phyloP scores from a whole-genome alignment of 148 eudicot genomes.

The Camellia japonica region DNA sequence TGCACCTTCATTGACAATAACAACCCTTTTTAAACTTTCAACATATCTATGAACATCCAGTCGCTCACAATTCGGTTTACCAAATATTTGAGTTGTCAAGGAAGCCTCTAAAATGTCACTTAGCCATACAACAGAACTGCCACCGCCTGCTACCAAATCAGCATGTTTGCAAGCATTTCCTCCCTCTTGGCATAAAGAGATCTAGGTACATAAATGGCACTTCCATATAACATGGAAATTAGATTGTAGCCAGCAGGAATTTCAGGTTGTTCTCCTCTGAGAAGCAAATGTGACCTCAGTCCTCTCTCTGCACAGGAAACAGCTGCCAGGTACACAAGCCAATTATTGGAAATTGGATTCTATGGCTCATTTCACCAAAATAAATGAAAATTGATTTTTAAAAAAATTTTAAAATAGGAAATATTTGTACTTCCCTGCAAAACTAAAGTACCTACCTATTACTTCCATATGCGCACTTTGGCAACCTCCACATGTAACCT shows the following conservation, averaged over 20 bases:
- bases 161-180: constrained; percentile 78
- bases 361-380: constrained; percentile 1
- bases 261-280: constrained; percentile 90
- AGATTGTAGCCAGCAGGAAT: constrained; percentile 77
- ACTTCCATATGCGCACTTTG: constrained; percentile 99
- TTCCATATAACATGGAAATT: constrained; percentile 71
- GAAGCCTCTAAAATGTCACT: constrained; percentile 53
- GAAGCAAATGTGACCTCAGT: constrained; percentile 76
- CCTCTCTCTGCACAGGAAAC: constrained; percentile 93
- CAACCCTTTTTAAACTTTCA: constrained; percentile 45
- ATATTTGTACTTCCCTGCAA: not conserved
- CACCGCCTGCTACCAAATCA: constrained; percentile 45
- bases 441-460: constrained; percentile 57
- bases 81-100: constrained; percentile 19
- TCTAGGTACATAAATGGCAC: constrained; percentile 72
- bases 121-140: constrained; percentile 54
- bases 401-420: not conserved
- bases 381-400: not conserved
- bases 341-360: not conserved
- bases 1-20: constrained; percentile 85
- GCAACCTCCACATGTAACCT: constrained; percentile 99
- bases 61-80: constrained; percentile 9
- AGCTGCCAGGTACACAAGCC: constrained; percentile 48
- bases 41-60: constrained; percentile 21
- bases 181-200: constrained; percentile 72